Conservation (phyloP, 306 rosid species). For the Quillaja saponaria region DNA sequence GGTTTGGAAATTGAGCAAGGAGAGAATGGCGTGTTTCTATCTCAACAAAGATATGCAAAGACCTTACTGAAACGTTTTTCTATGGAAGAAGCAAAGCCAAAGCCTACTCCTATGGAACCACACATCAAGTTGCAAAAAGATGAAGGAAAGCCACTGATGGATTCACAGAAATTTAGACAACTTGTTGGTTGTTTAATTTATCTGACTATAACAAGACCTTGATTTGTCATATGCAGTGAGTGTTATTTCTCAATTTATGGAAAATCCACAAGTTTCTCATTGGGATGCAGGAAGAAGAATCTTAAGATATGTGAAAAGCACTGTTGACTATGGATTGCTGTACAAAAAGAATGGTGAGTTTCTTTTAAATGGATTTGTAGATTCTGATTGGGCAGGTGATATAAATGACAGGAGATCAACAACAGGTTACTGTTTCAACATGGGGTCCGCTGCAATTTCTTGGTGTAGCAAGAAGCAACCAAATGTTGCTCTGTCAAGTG, state of each 20-base stretch:
- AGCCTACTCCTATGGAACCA: background rate
- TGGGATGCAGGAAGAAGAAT: background rate
- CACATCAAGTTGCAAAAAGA: background rate
- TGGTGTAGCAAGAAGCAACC: conserved; percentile 27
- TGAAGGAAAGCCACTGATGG: background rate
- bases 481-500: conserved; percentile 10
- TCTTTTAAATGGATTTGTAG: background rate
- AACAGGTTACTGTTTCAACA: background rate
- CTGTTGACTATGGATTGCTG: background rate
- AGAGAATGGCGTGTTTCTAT: background rate
- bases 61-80: background rate
- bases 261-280: background rate
- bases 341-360: background rate
- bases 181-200: background rate
- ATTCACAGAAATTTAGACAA: background rate
- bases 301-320: background rate
- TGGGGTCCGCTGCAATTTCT: background rate
- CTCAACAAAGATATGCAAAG: background rate
- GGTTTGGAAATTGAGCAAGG: background rate
- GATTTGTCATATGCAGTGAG: background rate
- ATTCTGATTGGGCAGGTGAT: conserved; percentile 17
- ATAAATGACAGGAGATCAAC: background rate
- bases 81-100: background rate
- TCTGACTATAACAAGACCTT: background rate
- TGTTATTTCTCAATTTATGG: background rate